These are phyloP conservation scores for Phytopythium boreale DNA, from an alignment of 352 stramenopile genomes.

Conservation along the genomic window DNA sequence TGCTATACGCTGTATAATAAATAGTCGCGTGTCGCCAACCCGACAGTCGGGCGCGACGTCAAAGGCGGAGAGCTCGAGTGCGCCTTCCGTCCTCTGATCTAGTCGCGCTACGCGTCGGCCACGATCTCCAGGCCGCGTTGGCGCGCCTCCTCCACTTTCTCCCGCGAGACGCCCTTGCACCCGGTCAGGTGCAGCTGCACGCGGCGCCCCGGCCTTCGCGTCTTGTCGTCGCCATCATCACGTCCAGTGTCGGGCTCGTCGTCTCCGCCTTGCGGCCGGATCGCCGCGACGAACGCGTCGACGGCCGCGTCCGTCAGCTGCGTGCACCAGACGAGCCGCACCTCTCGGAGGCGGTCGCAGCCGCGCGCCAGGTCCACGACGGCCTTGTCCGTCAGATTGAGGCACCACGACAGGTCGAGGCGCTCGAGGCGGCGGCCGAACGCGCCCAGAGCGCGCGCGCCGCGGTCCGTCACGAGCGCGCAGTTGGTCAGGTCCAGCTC, in stretches of 20 bases:
- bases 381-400: conserved; percentile 88
- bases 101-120: neutral
- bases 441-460: conserved; percentile 46
- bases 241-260: neutral
- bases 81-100: neutral
- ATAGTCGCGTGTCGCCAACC: neutral
- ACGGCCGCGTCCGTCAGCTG: conserved; percentile 76
- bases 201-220: neutral
- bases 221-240: neutral
- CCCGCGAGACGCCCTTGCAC: conserved; percentile 57
- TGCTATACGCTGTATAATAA: conserved; percentile 1
- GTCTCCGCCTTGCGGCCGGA: conserved; percentile 1
- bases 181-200: conserved; percentile 60
- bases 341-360: conserved; percentile 55
- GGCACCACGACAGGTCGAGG: conserved; percentile 84
- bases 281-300: conserved; percentile 39
- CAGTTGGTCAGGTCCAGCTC: conserved; percentile 78
- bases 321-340: conserved; percentile 81
- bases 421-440: conserved; percentile 55
- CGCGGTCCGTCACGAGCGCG: conserved; percentile 71
- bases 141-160: conserved; percentile 31
- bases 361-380: conserved; percentile 61
- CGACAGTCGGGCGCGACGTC: too few species aligned
- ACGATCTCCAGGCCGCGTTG: conserved; percentile 32
- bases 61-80: too few species aligned